phyloP scores from a whole-genome alignment of 2,329 filamentous ascomycete genomes.

The Decorospora gaudefroyi region DNA sequence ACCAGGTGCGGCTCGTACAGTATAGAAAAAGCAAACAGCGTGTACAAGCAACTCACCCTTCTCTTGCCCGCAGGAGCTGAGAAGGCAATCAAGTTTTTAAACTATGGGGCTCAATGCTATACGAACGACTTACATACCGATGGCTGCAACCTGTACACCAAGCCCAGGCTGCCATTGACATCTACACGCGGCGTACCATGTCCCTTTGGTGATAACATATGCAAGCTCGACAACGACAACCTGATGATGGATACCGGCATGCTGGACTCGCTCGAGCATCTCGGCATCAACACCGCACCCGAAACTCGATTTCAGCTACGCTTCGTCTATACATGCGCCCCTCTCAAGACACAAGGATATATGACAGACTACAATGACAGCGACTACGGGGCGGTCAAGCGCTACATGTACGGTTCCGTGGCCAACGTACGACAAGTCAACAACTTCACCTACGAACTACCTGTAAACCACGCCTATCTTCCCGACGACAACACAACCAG shows the following conservation, averaged over 20 bases:
- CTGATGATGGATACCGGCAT: constrained; percentile 30
- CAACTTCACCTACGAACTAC: constrained; percentile 12
- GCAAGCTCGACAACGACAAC: constrained; percentile 16
- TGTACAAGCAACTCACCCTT: constrained; percentile 7
- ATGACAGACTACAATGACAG: constrained; percentile 9
- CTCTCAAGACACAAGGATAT: constrained; percentile 23
- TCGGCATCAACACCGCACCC: constrained; percentile 33
- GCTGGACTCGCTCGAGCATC: constrained; percentile 26
- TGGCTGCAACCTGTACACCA: constrained; percentile 24
- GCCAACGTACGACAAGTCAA: not conserved
- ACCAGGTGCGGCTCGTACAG: constrained; percentile 15
- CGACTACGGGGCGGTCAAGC: constrained; percentile 6
- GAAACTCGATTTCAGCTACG: constrained; percentile 26
- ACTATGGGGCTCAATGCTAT: constrained; percentile 31
- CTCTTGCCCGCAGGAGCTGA: constrained; percentile 13
- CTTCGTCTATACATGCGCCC: constrained; percentile 28
- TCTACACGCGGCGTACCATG: constrained; percentile 18
- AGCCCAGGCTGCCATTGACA: constrained; percentile 15
- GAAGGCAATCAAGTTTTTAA: constrained; percentile 19
- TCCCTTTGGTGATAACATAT: constrained; percentile 27
- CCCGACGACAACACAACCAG: constrained; percentile 13
- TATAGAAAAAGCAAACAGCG: constrained; percentile 1
- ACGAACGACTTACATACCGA: constrained; percentile 11
- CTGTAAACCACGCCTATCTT: constrained; percentile 5
- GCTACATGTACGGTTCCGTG: constrained; percentile 11